These are phyloP conservation scores for Phytophthora tubulina DNA, from an alignment of 352 stramenopile genomes.

Conservation along the genomic window DNA sequence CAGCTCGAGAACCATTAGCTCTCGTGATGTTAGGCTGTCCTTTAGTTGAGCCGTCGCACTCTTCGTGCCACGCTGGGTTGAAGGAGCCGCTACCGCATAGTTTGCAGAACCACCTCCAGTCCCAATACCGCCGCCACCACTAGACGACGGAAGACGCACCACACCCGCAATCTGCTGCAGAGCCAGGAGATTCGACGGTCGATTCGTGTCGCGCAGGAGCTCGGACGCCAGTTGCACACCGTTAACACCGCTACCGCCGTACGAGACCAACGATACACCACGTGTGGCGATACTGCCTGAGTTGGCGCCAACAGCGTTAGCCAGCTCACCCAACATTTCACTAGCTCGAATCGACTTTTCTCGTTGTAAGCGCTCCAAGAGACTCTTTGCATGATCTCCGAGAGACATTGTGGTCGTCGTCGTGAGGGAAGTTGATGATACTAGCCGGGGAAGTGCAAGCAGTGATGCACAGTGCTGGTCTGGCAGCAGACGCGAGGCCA, in stretches of 20 bases:
- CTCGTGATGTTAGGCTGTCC: slow-evolving; percentile 82
- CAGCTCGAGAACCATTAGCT: slow-evolving; percentile 88
- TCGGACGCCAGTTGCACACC: slow-evolving; percentile 90
- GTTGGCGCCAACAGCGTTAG: slow-evolving; percentile 80
- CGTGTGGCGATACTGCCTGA: slow-evolving; percentile 74
- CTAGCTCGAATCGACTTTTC: slow-evolving; percentile 89
- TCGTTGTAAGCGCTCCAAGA: slow-evolving; percentile 78
- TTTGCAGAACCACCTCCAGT: slow-evolving; percentile 40
- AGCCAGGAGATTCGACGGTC: slow-evolving; percentile 66
- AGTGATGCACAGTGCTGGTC: slow-evolving; percentile 87
- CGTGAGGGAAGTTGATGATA: slow-evolving; percentile 83
- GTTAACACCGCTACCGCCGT: slow-evolving; percentile 83
- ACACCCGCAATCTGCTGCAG: slow-evolving; percentile 53
- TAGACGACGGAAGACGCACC: slow-evolving; percentile 46
- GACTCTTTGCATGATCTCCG: slow-evolving; percentile 74
- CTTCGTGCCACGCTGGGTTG: slow-evolving; percentile 51
- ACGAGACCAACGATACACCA: slow-evolving; percentile 84
- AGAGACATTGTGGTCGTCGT: slow-evolving; percentile 77
- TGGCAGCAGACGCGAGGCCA: slow-evolving; percentile 83
- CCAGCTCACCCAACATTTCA: slow-evolving; percentile 87
- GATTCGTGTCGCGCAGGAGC: slow-evolving; percentile 88
- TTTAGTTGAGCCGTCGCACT: slow-evolving; percentile 53
- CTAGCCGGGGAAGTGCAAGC: slow-evolving; percentile 78
- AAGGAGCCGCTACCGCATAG: slow-evolving; percentile 45
- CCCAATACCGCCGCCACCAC: slow-evolving; percentile 36